phyloP scores from a whole-genome alignment of 306 rosid genomes.

The Arachis stenosperma region DNA sequence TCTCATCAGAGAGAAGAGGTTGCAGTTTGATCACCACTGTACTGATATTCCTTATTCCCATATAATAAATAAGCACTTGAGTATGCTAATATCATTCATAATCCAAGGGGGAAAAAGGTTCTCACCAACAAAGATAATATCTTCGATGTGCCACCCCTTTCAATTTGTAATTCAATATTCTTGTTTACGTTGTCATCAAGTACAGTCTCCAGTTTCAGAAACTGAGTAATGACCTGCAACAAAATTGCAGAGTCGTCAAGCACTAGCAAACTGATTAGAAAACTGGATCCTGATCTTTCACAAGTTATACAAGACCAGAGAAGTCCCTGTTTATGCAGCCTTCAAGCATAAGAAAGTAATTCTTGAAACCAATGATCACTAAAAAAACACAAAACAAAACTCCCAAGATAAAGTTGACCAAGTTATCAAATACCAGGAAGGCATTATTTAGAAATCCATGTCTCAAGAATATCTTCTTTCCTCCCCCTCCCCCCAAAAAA shows the following conservation, averaged over 20 bases:
- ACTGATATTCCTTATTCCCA: conserved; percentile 20
- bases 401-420: conserved; percentile 9
- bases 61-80: conserved; percentile 22
- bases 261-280: conserved; percentile 22
- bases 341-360: conserved; percentile 26
- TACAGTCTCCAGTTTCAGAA: conserved; percentile 85
- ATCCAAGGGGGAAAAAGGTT: conserved; percentile 24
- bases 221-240: conserved; percentile 88
- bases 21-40: conserved; percentile 24
- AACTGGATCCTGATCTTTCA: conserved; percentile 16
- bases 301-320: conserved; percentile 16
- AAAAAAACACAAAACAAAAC: not conserved
- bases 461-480: not conserved
- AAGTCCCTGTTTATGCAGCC: conserved; percentile 16
- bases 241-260: conserved; percentile 27
- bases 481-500: no score
- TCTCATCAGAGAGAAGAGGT: conserved; percentile 30
- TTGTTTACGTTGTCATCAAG: conserved; percentile 86
- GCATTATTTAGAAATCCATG: conserved; percentile 3
- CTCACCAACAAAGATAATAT: conserved; percentile 76
- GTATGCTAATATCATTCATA: conserved; percentile 28
- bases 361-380: conserved; percentile 26
- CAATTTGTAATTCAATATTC: conserved; percentile 76
- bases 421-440: conserved; percentile 20
- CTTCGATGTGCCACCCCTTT: conserved; percentile 77